These are phyloP conservation scores for Melampsora larici-populina DNA, from an alignment of 1,284 basidiomycete species.

Conservation along the genomic window DNA sequence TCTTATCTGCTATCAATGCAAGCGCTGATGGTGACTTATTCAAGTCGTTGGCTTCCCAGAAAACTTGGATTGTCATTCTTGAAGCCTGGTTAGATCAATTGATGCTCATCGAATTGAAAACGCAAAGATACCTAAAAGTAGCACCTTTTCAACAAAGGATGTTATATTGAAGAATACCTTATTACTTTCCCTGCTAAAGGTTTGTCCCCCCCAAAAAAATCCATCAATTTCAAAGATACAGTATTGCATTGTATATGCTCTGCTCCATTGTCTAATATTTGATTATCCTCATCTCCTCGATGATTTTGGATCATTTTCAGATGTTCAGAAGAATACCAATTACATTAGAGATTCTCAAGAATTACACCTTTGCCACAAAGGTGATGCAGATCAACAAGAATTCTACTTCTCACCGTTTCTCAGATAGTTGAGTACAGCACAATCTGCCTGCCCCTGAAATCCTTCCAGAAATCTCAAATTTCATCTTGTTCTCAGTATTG, in stretches of 20 bases:
- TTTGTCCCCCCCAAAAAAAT: not conserved
- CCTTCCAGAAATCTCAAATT: too few relatives aligned
- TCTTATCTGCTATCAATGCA: constrained; percentile 28
- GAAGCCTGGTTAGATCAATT: constrained; percentile 25
- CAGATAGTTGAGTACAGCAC: constrained; percentile 18
- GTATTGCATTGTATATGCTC: too few relatives aligned
- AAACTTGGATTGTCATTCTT: constrained; percentile 17
- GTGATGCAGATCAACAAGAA: constrained; percentile 34
- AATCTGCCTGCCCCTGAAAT: too few relatives aligned
- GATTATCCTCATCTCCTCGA: too few relatives aligned
- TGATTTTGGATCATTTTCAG: constrained; percentile 5
- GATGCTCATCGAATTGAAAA: constrained; percentile 16
- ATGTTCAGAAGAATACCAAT: constrained; percentile 27
- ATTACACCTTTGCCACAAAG: constrained; percentile 32
- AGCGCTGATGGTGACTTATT: constrained; percentile 15
- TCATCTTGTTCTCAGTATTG: too few relatives aligned
- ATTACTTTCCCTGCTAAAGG: constrained; percentile 21
- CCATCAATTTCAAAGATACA: too few relatives aligned
- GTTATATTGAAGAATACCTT: not conserved
- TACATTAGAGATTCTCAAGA: constrained; percentile 35
- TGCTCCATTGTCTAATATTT: too few relatives aligned
- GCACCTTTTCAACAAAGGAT: not conserved
- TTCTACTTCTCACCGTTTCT: constrained; percentile 16
- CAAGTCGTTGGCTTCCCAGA: constrained; percentile 21
- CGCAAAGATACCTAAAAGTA: not conserved